Evolutionary conservation across 1,139 yeast genomes (phyloP).

Genomic region (Sugiyamaella paludigena): DNA sequence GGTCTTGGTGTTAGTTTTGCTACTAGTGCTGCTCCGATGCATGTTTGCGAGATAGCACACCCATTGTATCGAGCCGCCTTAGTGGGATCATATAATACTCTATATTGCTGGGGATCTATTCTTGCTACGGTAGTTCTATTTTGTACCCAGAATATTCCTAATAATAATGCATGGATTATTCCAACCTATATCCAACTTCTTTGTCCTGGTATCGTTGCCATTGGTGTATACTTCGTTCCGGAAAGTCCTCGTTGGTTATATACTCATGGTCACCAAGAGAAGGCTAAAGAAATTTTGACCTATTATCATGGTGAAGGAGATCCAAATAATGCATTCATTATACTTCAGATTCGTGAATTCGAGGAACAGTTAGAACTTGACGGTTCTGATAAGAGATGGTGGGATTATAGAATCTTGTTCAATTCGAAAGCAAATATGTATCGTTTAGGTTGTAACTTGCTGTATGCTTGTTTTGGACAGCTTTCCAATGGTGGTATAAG

Average conservation of each 20-base stretch:
- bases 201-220: slow-evolving; percentile 46
- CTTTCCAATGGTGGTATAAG: slow-evolving; percentile 21
- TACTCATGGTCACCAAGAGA: slow-evolving; percentile 44
- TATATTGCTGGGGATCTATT: slow-evolving; percentile 48
- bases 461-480: slow-evolving; percentile 19
- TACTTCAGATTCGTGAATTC: slow-evolving; percentile 24
- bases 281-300: slow-evolving; percentile 42
- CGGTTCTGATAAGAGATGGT: slow-evolving; percentile 26
- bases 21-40: slow-evolving; percentile 25
- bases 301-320: slow-evolving; percentile 30
- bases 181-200: slow-evolving; percentile 47
- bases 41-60: slow-evolving; percentile 25
- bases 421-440: slow-evolving; percentile 39
- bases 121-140: slow-evolving; percentile 48
- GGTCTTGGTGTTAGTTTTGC: slow-evolving; percentile 29
- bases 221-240: slow-evolving; percentile 58
- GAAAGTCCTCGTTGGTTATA: slow-evolving; percentile 69
- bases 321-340: slow-evolving; percentile 21
- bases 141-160: slow-evolving; percentile 38
- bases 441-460: slow-evolving; percentile 24
- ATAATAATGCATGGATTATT: slow-evolving; percentile 43
- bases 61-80: slow-evolving; percentile 25
- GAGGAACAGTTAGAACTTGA: slow-evolving; percentile 21
- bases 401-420: slow-evolving; percentile 38
- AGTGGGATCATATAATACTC: slow-evolving; percentile 42